phyloP scores from a whole-genome alignment of 2,329 filamentous ascomycete genomes.

The Pyricularia sp. region DNA sequence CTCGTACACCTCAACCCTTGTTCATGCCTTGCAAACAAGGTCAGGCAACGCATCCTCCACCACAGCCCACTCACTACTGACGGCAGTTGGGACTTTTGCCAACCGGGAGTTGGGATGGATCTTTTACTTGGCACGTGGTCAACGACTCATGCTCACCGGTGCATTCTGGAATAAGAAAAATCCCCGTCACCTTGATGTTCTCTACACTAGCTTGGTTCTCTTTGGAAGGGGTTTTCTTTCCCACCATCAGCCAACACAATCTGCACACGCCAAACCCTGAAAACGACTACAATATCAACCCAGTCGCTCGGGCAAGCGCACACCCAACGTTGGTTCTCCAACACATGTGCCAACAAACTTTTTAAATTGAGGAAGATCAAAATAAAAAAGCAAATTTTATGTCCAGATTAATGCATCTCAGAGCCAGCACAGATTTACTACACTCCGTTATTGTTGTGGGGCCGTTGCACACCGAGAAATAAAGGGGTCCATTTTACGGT shows the following conservation, averaged over 20 bases:
- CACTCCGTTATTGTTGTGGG: neutral
- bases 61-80: neutral
- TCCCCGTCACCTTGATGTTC: neutral
- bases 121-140: neutral
- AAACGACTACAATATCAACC: too few relatives aligned
- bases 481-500: neutral
- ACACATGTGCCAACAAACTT: too few relatives aligned
- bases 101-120: neutral
- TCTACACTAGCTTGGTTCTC: neutral
- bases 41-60: neutral
- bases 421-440: neutral
- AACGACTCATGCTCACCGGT: neutral
- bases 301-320: too few relatives aligned
- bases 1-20: neutral
- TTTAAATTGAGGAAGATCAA: too few relatives aligned
- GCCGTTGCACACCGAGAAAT: neutral
- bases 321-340: too few relatives aligned
- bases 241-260: too few relatives aligned
- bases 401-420: neutral
- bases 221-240: too few relatives aligned
- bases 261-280: too few relatives aligned
- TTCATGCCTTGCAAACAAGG: neutral
- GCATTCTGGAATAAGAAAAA: neutral
- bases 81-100: neutral
- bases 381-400: neutral